Conservation (phyloP, 202 grass and related monocot species). For the Hordeum pubiflorum region DNA sequence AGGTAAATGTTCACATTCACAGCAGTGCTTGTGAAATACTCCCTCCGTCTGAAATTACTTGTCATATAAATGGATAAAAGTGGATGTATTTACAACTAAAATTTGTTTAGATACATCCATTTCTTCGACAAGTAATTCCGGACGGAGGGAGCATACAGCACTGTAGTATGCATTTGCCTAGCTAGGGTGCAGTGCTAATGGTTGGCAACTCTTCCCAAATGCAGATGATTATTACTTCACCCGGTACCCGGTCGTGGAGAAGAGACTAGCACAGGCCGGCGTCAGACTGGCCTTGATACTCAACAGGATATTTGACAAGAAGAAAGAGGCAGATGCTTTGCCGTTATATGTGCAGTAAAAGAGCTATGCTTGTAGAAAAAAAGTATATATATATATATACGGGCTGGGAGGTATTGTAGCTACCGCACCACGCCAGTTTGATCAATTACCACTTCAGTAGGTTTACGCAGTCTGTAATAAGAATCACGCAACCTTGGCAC, state of each 20-base stretch:
- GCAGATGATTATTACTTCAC: slow-evolving; percentile 94
- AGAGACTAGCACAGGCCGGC: slow-evolving; percentile 72
- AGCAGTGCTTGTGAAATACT: background rate
- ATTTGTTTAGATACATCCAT: too few species aligned
- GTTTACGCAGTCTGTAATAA: background rate
- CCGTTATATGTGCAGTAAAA: slow-evolving; percentile 31
- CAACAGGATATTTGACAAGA: slow-evolving; percentile 63
- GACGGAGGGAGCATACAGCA: background rate
- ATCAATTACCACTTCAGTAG: background rate
- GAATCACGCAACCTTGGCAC: background rate
- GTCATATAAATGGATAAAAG: too few species aligned
- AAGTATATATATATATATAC: background rate
- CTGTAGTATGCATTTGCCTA: background rate
- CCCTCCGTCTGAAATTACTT: too few species aligned
- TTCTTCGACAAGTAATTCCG: too few species aligned
- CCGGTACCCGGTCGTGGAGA: slow-evolving; percentile 67
- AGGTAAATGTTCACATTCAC: slow-evolving; percentile 21
- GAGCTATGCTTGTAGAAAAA: background rate
- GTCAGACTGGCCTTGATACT: slow-evolving; percentile 72
- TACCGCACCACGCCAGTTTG: background rate
- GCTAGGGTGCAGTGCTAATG: background rate
- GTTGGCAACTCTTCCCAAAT: background rate
- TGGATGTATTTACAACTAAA: too few species aligned
- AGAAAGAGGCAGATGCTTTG: slow-evolving; percentile 19
- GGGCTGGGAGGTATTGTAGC: background rate